These are phyloP conservation scores for Helenozyma baotianmanensis DNA, from an alignment of 805 yeast genomes.

Conservation along the genomic window DNA sequence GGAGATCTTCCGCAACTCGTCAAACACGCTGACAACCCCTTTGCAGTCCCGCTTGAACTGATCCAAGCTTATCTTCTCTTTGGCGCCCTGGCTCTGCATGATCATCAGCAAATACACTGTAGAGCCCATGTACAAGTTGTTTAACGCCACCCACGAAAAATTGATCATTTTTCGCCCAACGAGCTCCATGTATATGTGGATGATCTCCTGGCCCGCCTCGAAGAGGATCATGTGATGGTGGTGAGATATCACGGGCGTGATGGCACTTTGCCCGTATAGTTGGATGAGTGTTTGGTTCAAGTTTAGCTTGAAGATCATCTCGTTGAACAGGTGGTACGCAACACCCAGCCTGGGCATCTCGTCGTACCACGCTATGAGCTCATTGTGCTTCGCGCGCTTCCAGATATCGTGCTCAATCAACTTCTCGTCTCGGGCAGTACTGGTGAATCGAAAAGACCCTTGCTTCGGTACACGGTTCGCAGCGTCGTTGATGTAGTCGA, in stretches of 20 bases:
- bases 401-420: constrained; percentile 2
- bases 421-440: background rate
- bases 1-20: constrained; percentile 3
- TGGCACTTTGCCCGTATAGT: constrained; percentile 8
- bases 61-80: background rate
- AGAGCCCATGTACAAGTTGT: constrained; percentile 10
- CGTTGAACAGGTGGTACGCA: constrained; percentile 1
- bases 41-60: constrained; percentile 1
- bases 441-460: too few relatives aligned
- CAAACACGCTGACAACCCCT: background rate
- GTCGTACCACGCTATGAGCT: constrained; percentile 3
- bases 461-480: constrained; percentile 2
- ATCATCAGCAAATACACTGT: constrained; percentile 10
- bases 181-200: constrained; percentile 8
- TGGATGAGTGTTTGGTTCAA: constrained; percentile 9
- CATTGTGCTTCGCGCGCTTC: constrained; percentile 4
- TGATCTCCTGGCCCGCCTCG: constrained; percentile 11
- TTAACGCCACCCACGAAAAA: constrained; percentile 16
- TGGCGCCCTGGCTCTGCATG: background rate
- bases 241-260: constrained; percentile 7
- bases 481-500: constrained; percentile 5
- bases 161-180: constrained; percentile 5
- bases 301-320: constrained; percentile 8
- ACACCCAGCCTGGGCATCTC: background rate
- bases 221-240: constrained; percentile 6